Evolutionary conservation across 768 basidiomycete species (phyloP).

Genomic region (Agrocybe chaxingu): DNA sequence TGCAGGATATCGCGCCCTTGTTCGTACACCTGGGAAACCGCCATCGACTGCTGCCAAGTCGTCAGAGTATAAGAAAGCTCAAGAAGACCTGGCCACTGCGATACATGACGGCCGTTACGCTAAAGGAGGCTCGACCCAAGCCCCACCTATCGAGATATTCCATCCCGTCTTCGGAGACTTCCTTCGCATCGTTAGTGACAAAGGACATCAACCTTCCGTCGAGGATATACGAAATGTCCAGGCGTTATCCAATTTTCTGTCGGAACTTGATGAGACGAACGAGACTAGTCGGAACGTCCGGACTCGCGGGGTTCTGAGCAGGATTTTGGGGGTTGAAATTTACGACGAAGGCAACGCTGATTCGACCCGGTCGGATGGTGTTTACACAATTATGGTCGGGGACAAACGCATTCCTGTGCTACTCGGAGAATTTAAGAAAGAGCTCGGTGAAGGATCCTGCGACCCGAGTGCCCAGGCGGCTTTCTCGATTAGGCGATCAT

Average conservation of each 20-base stretch:
- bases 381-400: slow-evolving; percentile 3
- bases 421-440: slow-evolving; percentile 21
- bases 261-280: slow-evolving; percentile 10
- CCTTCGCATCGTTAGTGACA: slow-evolving; percentile 12
- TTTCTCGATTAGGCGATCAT: slow-evolving; percentile 18
- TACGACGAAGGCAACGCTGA: slow-evolving; percentile 2
- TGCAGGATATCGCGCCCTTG: slow-evolving; percentile 2
- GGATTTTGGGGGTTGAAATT: not conserved
- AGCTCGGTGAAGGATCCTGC: slow-evolving; percentile 24
- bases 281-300: not conserved
- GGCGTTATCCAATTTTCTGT: slow-evolving; percentile 12
- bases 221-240: slow-evolving; percentile 4
- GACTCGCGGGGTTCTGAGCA: not conserved
- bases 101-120: slow-evolving; percentile 7
- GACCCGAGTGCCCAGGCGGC: slow-evolving; percentile 27
- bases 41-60: slow-evolving; percentile 10
- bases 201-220: slow-evolving; percentile 10
- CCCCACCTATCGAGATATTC: slow-evolving; percentile 23
- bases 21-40: slow-evolving; percentile 6
- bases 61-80: slow-evolving; percentile 2
- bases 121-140: slow-evolving; percentile 1
- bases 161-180: slow-evolving; percentile 25
- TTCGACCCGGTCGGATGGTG: not conserved
- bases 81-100: not conserved
- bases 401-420: slow-evolving; percentile 1